Evolutionary conservation across 192 early-diverging fungal genomes (phyloP).

Genomic region (Polychytrium aggregatum): DNA sequence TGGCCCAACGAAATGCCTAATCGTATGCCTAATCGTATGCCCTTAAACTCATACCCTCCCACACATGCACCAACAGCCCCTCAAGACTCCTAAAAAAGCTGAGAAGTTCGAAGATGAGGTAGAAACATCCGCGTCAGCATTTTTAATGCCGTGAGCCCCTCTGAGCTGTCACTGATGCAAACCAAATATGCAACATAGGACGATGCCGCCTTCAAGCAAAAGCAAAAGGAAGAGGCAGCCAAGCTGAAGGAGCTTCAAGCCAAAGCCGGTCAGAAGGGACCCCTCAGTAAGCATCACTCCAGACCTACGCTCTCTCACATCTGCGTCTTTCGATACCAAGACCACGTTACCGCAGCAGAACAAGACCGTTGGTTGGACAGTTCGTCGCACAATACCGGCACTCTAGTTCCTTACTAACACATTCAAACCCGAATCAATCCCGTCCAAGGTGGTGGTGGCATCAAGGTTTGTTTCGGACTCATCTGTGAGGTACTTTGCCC

Average conservation of each 20-base stretch:
- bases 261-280: conserved; percentile 29
- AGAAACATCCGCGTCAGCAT: too few species aligned
- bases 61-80: too few species aligned
- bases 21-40: too few species aligned
- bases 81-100: too few species aligned
- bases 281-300: conserved; percentile 5
- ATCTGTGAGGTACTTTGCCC: not conserved
- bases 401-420: not conserved
- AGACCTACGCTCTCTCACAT: not conserved
- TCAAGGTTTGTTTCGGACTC: not conserved
- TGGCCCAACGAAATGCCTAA: too few species aligned
- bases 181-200: too few species aligned
- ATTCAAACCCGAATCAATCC: not conserved
- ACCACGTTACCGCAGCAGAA: not conserved
- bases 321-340: too few species aligned
- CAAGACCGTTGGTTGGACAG: not conserved
- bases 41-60: too few species aligned
- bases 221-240: conserved; percentile 64
- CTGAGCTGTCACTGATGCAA: too few species aligned
- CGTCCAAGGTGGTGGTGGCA: conserved; percentile 9
- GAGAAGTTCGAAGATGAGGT: too few species aligned
- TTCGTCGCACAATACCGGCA: not conserved
- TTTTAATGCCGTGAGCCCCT: too few species aligned
- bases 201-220: conserved; percentile 66
- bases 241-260: conserved; percentile 65